phyloP scores from a whole-genome alignment of 2,329 filamentous ascomycete genomes.

The Alternaria viburni region DNA sequence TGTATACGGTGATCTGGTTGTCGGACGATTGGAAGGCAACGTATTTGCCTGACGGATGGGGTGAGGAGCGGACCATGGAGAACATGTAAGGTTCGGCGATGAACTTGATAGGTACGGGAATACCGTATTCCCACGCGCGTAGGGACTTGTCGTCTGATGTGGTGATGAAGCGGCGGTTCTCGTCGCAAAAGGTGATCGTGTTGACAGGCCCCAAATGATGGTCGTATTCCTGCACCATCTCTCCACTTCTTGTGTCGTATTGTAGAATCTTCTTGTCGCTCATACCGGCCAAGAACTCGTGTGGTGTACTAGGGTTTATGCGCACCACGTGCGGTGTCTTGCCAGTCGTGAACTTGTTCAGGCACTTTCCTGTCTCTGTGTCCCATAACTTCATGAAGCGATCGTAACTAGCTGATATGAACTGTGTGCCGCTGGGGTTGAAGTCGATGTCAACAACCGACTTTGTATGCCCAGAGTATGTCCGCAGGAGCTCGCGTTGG shows the following conservation, averaged over 20 bases:
- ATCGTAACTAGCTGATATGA: conserved; percentile 91
- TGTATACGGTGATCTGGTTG: conserved; percentile 97
- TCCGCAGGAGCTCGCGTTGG: conserved; percentile 82
- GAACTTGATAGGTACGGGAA: conserved; percentile 97
- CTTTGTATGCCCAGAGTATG: conserved; percentile 90
- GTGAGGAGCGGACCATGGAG: conserved; percentile 82
- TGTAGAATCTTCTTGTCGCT: conserved; percentile 99
- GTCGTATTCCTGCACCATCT: conserved; percentile 95
- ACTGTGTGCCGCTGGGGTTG: conserved; percentile 79
- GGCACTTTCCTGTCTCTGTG: conserved; percentile 88
- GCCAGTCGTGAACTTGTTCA: conserved; percentile 88
- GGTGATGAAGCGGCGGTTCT: conserved; percentile 94
- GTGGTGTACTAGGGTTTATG: conserved; percentile 84
- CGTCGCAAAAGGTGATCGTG: conserved; percentile 94
- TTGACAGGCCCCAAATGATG: conserved; percentile 98
- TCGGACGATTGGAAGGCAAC: conserved; percentile 92
- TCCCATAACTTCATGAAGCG: conserved; percentile 98
- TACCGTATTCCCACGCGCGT: conserved; percentile 97
- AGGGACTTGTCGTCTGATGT: conserved; percentile 97
- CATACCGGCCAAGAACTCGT: conserved; percentile 96
- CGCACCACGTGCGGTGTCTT: conserved; percentile 94
- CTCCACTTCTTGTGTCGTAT: conserved; percentile 83
- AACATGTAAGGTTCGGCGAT: conserved; percentile 99
- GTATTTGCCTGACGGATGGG: conserved; percentile 90
- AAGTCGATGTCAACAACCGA: conserved; percentile 90